Percentiles rank a stretch among this genome's conserved stretches.
Evolutionary conservation across 371 early-diverging fungal genomes (phyloP).

Genomic region (Rhizomucor pusillus): DNA sequence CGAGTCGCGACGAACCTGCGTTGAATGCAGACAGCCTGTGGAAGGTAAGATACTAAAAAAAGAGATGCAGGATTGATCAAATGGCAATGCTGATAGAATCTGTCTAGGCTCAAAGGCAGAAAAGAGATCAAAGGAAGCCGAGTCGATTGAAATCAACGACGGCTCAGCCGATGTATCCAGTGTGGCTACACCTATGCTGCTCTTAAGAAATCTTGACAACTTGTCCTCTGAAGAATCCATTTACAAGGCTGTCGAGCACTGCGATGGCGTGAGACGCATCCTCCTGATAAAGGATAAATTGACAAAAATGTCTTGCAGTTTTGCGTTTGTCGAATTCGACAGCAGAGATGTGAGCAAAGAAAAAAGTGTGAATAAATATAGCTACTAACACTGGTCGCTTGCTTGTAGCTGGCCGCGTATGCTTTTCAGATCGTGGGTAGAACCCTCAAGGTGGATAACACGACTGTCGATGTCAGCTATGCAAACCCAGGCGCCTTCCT

Average conservation of each 20-base stretch:
- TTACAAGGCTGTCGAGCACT: constrained; percentile 20
- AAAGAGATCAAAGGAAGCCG: constrained; percentile 29
- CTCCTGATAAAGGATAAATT: constrained; percentile 54
- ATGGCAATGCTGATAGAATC: not conserved
- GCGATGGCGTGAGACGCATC: constrained; percentile 30
- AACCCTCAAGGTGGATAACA: constrained; percentile 40
- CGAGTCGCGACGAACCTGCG: constrained; percentile 32
- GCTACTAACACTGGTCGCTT: not conserved
- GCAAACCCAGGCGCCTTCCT: constrained; percentile 51
- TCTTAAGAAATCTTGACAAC: constrained; percentile 51
- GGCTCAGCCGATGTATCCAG: constrained; percentile 48
- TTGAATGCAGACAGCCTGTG: constrained; percentile 34
- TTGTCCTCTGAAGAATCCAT: constrained; percentile 56
- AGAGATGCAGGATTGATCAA: not conserved
- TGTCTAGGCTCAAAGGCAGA: constrained; percentile 21
- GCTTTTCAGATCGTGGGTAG: constrained; percentile 23
- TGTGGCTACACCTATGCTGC: constrained; percentile 33
- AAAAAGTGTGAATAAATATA: not conserved
- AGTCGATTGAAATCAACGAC: constrained; percentile 47
- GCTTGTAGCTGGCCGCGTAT: constrained; percentile 23
- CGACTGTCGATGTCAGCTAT: constrained; percentile 33
- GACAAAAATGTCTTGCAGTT: constrained; percentile 54
- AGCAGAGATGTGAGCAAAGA: constrained; percentile 26
- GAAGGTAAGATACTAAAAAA: constrained; percentile 24
- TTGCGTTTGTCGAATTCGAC: constrained; percentile 55